Percentiles rank a stretch among this genome's conserved stretches.
These are phyloP conservation scores for Aspergillus funiculosus DNA, from an alignment of 495 filamentous ascomycete species.

Conservation along the genomic window DNA sequence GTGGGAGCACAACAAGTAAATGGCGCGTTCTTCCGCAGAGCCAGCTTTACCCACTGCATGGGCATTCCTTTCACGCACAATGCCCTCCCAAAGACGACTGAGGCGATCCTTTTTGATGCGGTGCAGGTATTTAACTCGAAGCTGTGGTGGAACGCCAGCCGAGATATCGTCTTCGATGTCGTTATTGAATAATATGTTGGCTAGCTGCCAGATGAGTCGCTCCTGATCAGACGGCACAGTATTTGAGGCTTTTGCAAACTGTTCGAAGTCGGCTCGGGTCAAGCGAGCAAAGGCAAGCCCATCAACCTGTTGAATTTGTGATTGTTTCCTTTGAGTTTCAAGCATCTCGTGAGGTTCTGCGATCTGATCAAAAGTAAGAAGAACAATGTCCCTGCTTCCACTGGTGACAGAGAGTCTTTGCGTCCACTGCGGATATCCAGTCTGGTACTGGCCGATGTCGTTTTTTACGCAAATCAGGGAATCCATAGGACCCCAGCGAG, in stretches of 20 bases:
- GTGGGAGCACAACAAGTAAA: constrained; percentile 71
- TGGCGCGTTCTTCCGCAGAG: constrained; percentile 72
- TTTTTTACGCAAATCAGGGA: constrained; percentile 58
- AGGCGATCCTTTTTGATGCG: constrained; percentile 52
- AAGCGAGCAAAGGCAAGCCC: constrained; percentile 37
- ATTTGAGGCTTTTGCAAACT: constrained; percentile 31
- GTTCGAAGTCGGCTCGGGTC: constrained; percentile 27
- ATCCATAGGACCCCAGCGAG: constrained; percentile 72
- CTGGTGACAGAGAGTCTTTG: constrained; percentile 35
- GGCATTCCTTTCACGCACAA: constrained; percentile 45
- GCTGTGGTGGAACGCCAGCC: constrained; percentile 35
- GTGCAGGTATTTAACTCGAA: constrained; percentile 37
- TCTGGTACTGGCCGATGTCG: constrained; percentile 20
- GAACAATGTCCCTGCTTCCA: constrained; percentile 32
- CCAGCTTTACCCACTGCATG: constrained; percentile 44
- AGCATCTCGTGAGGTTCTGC: constrained; percentile 32
- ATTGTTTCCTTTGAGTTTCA: constrained; percentile 33
- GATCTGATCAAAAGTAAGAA: constrained; percentile 25
- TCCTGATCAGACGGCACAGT: constrained; percentile 28
- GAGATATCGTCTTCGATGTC: constrained; percentile 44
- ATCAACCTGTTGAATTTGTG: constrained; percentile 33
- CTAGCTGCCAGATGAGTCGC: constrained; percentile 50
- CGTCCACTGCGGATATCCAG: constrained; percentile 30
- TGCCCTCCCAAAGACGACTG: constrained; percentile 40
- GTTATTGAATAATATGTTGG: constrained; percentile 81